Conservation (phyloP, 148 eudicot genomes). For the Rhododendron ovatum region DNA sequence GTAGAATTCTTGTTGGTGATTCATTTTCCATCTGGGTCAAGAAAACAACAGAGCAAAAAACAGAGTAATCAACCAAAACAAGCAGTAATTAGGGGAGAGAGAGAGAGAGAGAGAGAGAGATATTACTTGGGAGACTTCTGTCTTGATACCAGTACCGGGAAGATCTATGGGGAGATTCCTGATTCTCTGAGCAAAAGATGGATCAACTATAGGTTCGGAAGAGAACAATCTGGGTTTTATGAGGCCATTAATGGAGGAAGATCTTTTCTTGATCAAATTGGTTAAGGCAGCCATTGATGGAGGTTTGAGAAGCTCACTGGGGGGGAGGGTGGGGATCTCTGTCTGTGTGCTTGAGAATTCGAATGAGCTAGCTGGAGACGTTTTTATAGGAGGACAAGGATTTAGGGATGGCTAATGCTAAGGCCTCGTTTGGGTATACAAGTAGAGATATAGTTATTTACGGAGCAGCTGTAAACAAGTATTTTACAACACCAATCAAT, state of each 20-base stretch:
- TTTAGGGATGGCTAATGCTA: neutral
- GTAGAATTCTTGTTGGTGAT: too few relatives aligned
- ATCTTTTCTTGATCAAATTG: slow-evolving; percentile 28
- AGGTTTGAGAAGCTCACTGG: neutral
- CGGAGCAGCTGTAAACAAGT: too few relatives aligned
- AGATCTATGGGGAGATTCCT: slow-evolving; percentile 53
- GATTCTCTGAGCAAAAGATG: slow-evolving; percentile 34
- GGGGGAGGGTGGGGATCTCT: neutral
- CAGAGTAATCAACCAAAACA: neutral
- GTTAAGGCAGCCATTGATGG: slow-evolving; percentile 34
- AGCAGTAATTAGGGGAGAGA: neutral
- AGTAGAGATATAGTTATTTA: too few relatives aligned
- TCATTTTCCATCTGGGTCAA: neutral
- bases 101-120: slow-evolving; percentile 2
- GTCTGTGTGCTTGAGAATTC: neutral
- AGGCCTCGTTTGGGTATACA: too few relatives aligned
- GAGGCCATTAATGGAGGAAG: neutral
- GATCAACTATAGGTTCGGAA: slow-evolving; percentile 24
- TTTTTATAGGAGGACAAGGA: neutral
- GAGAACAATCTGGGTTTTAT: slow-evolving; percentile 18
- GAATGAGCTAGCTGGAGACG: neutral
- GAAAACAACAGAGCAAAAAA: neutral
- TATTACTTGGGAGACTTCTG: slow-evolving; percentile 54
- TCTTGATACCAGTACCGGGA: slow-evolving; percentile 61
- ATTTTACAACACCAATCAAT: too few relatives aligned